Base-by-base conservation (phyloP, 306 rosid species). In the Quercus alba region DNA sequence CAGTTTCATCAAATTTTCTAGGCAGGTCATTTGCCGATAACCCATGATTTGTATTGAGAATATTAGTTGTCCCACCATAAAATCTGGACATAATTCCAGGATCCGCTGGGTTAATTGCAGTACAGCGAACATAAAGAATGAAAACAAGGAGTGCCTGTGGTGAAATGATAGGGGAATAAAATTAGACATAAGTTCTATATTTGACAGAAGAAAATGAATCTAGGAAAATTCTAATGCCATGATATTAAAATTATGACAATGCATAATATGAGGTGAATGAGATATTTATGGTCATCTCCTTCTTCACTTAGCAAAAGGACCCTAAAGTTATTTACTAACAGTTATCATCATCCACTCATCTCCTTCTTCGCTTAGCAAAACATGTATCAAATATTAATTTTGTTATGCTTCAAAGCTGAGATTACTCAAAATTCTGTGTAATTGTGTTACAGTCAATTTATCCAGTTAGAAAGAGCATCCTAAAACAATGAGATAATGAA, bases 51-150 rank as follows among this genome's bases (percentile, higher is more conserved):
- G 87, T 64, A 56, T 81, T 77, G 56, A 78, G 74, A 62, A 35
- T 83, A 82, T 89, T 86, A 74, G 76, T 77, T 46, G 51, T 74
- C 67, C 87, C 82, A 72, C 83, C 83, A 51, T 88, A 88, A 85
- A 93, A 94, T 83, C 85, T 91, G 79, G 89, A 89, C 95, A 94
- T 93, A 69, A 94, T 94, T 81, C 99, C 97, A 5, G 99, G 97
- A 87, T 94, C 99, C 8, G 99, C 97, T 44, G 99, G 99, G 85
- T 94, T 94, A 75, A 94, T 94, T 75, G 99, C 99, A 31, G 99
- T 94, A 79, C 97, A 94, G 81, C 99, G 91, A 71, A 90, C 84
- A 70, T 94, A 94, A 85, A 94, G 97, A 87, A 93, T 89, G 87
- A 94, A 94, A 78, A 94, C 97, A 66, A 83, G 82, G 76, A 94